These are phyloP conservation scores for Corinectria fuckeliana DNA, from an alignment of 2,329 filamentous ascomycete species.

Conservation along the genomic window DNA sequence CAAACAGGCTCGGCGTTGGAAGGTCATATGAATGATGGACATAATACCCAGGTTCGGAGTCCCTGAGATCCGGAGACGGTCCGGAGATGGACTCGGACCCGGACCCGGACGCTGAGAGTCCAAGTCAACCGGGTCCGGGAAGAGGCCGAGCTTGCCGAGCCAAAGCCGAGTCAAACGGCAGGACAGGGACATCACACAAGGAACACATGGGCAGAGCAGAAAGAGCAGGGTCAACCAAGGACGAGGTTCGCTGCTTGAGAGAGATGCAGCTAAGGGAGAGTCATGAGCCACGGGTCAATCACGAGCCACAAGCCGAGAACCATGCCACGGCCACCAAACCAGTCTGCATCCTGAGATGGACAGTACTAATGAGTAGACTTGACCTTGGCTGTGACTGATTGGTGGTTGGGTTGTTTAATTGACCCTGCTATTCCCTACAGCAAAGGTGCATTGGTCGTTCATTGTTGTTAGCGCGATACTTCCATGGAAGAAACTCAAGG, in stretches of 20 bases:
- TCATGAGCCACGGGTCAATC: background rate
- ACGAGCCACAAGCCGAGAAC: background rate
- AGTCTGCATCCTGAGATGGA: too few species aligned
- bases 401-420: background rate
- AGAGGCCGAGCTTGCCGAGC: background rate
- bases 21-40: background rate
- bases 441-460: conserved; percentile 29
- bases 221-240: too few species aligned
- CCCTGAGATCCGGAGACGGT: background rate
- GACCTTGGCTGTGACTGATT: background rate
- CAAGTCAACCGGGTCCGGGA: conserved; percentile 1
- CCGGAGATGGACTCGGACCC: background rate
- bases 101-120: background rate
- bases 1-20: conserved; percentile 12
- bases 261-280: background rate
- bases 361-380: too few species aligned
- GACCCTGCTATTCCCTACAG: background rate
- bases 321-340: too few species aligned
- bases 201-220: background rate
- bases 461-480: conserved; percentile 38
- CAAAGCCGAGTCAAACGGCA: background rate
- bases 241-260: too few species aligned
- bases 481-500: background rate
- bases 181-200: background rate
- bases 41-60: background rate